phyloP scores from a whole-genome alignment of 2,329 filamentous ascomycete genomes.

The Pseudomassariella vexata region DNA sequence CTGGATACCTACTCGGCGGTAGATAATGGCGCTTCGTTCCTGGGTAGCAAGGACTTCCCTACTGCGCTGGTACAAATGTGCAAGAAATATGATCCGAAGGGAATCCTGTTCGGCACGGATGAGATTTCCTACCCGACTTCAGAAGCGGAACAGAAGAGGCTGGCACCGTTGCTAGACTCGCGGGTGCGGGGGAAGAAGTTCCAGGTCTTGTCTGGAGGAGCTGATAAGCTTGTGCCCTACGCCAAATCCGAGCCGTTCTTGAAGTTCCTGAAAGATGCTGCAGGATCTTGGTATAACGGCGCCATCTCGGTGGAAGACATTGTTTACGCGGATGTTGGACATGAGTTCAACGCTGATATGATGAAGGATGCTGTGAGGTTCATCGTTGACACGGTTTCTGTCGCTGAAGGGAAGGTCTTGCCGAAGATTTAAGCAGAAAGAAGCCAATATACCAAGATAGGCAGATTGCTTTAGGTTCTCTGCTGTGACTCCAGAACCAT shows the following conservation, averaged over 20 bases:
- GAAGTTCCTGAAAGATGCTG: slow-evolving; percentile 52
- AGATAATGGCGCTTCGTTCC: slow-evolving; percentile 55
- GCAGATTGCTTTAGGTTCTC: too few relatives aligned
- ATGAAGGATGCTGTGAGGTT: slow-evolving; percentile 59
- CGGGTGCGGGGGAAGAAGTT: slow-evolving; percentile 57
- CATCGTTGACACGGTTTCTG: slow-evolving; percentile 42
- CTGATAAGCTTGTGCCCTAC: slow-evolving; percentile 70
- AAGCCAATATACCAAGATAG: too few relatives aligned
- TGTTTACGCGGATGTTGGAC: slow-evolving; percentile 63
- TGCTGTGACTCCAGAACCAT: too few relatives aligned
- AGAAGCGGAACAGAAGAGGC: slow-evolving; percentile 32
- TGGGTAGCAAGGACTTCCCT: slow-evolving; percentile 77
- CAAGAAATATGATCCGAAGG: slow-evolving; percentile 66
- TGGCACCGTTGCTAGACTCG: slow-evolving; percentile 39
- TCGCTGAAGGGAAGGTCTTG: slow-evolving; percentile 18
- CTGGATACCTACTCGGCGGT: slow-evolving; percentile 52
- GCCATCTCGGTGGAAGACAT: slow-evolving; percentile 56
- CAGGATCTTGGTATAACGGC: slow-evolving; percentile 47
- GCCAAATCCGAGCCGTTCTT: slow-evolving; percentile 54
- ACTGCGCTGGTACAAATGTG: slow-evolving; percentile 58
- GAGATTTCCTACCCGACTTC: slow-evolving; percentile 26
- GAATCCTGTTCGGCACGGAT: slow-evolving; percentile 57
- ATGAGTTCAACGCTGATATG: slow-evolving; percentile 66
- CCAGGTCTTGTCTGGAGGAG: slow-evolving; percentile 58
- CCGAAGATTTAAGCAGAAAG: slow-evolving; percentile 22